Percentiles rank a stretch among this genome's conserved stretches.
These are phyloP conservation scores for Oryza meyeriana DNA, from an alignment of 176 grass and related monocot species.

Conservation along the genomic window DNA sequence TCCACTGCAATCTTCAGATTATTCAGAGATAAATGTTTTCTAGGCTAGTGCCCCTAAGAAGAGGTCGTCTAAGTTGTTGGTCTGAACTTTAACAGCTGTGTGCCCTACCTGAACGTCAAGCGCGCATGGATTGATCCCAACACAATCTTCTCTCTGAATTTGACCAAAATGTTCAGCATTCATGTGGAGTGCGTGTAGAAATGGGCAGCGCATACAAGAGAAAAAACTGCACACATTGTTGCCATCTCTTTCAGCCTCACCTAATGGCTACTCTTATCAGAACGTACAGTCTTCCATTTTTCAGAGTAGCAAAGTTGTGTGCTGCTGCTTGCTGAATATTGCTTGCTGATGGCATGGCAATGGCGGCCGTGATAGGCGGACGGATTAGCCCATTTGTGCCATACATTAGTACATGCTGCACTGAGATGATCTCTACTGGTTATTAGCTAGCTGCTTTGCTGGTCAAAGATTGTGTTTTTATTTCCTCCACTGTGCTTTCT, in stretches of 20 bases:
- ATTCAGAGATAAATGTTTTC: not conserved
- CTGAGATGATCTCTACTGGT: not conserved
- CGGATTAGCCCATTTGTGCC: conserved; percentile 1
- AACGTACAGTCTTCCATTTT: not conserved
- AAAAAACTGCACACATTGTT: not conserved
- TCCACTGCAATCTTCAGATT: not conserved
- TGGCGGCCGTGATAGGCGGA: conserved; percentile 38
- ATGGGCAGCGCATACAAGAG: conserved; percentile 1
- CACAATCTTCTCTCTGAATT: not conserved
- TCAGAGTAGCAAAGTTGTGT: not conserved
- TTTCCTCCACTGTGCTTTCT: not conserved
- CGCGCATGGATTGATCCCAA: not conserved
- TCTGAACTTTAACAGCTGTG: not conserved
- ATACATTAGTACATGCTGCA: not conserved
- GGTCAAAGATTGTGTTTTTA: conserved; percentile 4
- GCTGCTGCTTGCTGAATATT: not conserved
- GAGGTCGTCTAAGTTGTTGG: not conserved
- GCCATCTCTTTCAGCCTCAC: conserved; percentile 28
- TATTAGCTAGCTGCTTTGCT: not conserved
- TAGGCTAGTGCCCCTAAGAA: not conserved
- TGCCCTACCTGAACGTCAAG: conserved; percentile 27
- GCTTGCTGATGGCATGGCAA: not conserved
- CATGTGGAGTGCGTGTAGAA: conserved; percentile 17
- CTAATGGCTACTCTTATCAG: conserved; percentile 3
- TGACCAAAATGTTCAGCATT: not conserved